Evolutionary conservation across 2,329 filamentous ascomycete species (phyloP), one percentile per base, ranked within the genome.

Genomic region (Periconia digitata): DNA sequence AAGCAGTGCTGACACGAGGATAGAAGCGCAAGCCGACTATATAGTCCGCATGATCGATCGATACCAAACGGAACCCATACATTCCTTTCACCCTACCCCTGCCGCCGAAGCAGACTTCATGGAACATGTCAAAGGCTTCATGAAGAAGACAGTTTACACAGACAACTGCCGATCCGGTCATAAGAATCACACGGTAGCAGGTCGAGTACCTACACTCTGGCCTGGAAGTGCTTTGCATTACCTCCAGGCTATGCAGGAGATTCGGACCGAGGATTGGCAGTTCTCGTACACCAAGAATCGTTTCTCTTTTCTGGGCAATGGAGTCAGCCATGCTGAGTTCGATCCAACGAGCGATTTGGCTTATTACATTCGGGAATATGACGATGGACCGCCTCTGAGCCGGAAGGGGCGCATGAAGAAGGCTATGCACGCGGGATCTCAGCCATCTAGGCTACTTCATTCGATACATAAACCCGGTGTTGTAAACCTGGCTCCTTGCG

Each of bases 191-290:
- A 58, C 66, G 0, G n/a, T n/a, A 27, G 70, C 67, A 1, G 67
- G 66, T 1, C 59, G 66, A 4, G 63, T 71, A 18, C 69, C 69
- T 18, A 65, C 77, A 3, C 66, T 81, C 1, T 81, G 74, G 73
- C 78, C 79, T 0, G 79, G 79, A 3, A 74, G 71, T 3, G 76
- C 73, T 0, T 70, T 81, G 36, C 78, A 81, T 45, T 81, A 79
- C 50, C 66, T 60, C 17, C 58, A 74, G 46, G 61, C 73, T 8
- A 72, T 76, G 16, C 50, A 59, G 34, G 55, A 48, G 1, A 72
- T 72, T 0, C 67, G 74, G 8, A 76, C 71, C 46, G 74, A 77
- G 43, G 74, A 76, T 51, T 74, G 18, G 22, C 12, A 10, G 20
- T 20, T 3, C 6, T 7, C 8, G 8, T 40, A 72, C 41, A 53